These are phyloP conservation scores for Astraeus odoratus DNA, from an alignment of 768 basidiomycete species.

Conservation along the genomic window DNA sequence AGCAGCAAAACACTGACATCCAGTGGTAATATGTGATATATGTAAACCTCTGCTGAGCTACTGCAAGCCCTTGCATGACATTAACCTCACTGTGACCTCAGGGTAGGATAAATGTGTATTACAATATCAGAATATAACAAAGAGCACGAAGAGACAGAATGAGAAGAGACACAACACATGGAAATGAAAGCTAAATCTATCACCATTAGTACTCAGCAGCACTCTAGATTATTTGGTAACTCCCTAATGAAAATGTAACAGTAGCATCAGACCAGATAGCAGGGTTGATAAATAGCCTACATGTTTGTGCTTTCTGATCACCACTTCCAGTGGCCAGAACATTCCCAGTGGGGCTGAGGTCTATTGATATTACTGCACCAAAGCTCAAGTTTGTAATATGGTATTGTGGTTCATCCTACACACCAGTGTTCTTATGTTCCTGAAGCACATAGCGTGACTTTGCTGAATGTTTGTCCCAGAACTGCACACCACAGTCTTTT, in stretches of 20 bases:
- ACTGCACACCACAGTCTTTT: conserved; percentile 94
- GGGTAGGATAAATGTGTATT: too few species aligned
- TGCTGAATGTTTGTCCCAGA: conserved; percentile 77
- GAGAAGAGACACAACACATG: conserved; percentile 23
- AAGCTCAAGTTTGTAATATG: conserved; percentile 5
- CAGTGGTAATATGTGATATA: too few species aligned
- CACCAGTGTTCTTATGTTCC: conserved; percentile 61
- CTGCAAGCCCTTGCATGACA: too few species aligned
- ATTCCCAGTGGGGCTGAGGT: conserved; percentile 54
- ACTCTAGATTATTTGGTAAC: conserved; percentile 23
- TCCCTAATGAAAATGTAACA: conserved; percentile 15
- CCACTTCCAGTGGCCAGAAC: conserved; percentile 65
- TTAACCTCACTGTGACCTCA: too few species aligned
- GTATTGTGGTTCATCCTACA: conserved; percentile 15
- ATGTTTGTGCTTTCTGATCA: conserved; percentile 67
- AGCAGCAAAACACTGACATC: too few species aligned
- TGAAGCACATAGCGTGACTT: conserved; percentile 92
- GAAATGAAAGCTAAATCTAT: conserved; percentile 10
- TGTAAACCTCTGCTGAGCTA: too few species aligned
- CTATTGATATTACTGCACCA: conserved; percentile 59
- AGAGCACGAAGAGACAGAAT: conserved; percentile 10
- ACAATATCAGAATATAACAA: not conserved
- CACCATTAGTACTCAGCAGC: conserved; percentile 4
- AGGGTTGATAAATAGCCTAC: conserved; percentile 29
- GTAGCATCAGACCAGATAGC: conserved; percentile 1